Evolutionary conservation across 345 rosid genomes (phyloP), one percentile per base, ranked within the genome.

Genomic region (Conringia planisiliqua): DNA sequence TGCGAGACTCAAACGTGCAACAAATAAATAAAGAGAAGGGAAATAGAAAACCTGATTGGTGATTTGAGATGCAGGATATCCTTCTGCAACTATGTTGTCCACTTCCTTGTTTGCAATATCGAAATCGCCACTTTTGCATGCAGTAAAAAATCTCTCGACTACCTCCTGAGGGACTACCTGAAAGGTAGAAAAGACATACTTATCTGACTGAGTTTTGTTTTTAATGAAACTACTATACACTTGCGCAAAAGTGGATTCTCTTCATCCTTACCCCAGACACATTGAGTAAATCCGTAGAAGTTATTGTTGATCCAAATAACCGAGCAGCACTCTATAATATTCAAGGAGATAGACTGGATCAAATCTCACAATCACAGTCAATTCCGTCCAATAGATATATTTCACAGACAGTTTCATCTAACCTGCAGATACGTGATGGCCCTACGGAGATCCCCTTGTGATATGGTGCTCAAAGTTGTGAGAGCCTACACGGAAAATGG

Each of bases 361-460:
- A 68, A 35, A 30, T 72, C 5, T 47, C 39, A 27, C 10, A 40
- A n/a, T 58, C 44, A 57, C 14, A 56, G 29, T 18, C 18, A 7
- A 69, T 27, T 38, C 54, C 48, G 5, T 70, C 14, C 17, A 13
- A 4, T 13, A 54, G 44, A 22, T 35, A 24, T 4, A 11, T 18
- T 47, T 64, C 47, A 14, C 6, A 5, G 17, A 22, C 26, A 48
- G 39, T 26, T 44, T 52, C 54, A 65, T 51, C 81, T 66, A 82
- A 92, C 98, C 85, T 95, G 97, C 85, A 92, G 82, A 79, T 88
- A 92, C 40, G 98, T 95, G 79, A 95, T 95, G 50, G 99, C 98
- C 73, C 98, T 86, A 46, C 97, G 96, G 73, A 92, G 98, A 86
- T 95, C 99, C 63, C 98, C 99, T 85, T 95, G 96, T 57, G 96